A percentile compares a stretch with the other conserved stretches of the same genome.
These are phyloP conservation scores for Aspergillus vadensis DNA, from an alignment of 2,329 filamentous ascomycete species.

Conservation along the genomic window DNA sequence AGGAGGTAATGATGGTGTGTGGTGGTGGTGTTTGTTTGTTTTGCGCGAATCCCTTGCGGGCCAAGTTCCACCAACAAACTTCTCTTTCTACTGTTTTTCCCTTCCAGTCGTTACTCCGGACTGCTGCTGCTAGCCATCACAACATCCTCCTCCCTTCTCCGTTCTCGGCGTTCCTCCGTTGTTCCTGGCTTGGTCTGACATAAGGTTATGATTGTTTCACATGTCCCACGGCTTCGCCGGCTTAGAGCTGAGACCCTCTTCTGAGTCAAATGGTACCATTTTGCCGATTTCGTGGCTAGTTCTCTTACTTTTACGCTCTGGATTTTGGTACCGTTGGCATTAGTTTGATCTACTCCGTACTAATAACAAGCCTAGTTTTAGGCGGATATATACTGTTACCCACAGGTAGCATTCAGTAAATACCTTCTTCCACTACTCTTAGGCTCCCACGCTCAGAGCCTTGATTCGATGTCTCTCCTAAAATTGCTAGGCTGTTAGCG, in stretches of 20 bases:
- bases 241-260: constrained; percentile 1
- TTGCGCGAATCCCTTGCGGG: neutral
- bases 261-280: neutral
- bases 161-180: neutral
- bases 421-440: neutral
- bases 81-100: neutral
- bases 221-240: neutral
- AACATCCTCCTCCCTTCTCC: neutral
- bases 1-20: neutral
- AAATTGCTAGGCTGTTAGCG: neutral
- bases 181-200: constrained; percentile 1
- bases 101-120: neutral
- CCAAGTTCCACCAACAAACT: neutral
- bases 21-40: neutral
- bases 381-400: neutral
- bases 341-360: neutral
- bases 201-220: constrained; percentile 12
- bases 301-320: no score
- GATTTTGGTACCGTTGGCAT: constrained; percentile 1
- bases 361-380: neutral
- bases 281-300: neutral
- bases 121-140: neutral
- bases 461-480: neutral
- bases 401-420: neutral
- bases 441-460: neutral